These are phyloP conservation scores for Yamadazyma atlantica DNA, from an alignment of 1,139 yeast genomes.

Conservation along the genomic window DNA sequence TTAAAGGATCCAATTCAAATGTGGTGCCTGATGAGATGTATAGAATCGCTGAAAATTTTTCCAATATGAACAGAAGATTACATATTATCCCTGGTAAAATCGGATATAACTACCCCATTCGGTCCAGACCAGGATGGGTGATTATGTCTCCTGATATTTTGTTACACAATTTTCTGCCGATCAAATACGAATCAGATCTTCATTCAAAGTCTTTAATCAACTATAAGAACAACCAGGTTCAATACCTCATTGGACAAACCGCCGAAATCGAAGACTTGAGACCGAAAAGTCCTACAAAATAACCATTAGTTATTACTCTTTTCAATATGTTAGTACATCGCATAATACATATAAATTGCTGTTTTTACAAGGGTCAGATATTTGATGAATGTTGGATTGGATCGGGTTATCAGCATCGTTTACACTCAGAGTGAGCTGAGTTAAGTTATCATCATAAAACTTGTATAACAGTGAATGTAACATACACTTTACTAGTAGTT, in stretches of 20 bases:
- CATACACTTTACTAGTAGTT: slow-evolving; percentile 2
- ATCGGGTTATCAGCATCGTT: slow-evolving; percentile 50
- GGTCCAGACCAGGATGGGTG: slow-evolving; percentile 87
- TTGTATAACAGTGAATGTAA: too few relatives aligned
- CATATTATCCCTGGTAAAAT: slow-evolving; percentile 78
- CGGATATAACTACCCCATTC: slow-evolving; percentile 63
- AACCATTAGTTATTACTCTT: background rate
- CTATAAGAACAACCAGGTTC: slow-evolving; percentile 28
- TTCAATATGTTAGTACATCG: slow-evolving; percentile 1
- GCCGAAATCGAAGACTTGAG: slow-evolving; percentile 75
- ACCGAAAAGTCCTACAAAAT: slow-evolving; percentile 68
- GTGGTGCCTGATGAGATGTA: slow-evolving; percentile 76
- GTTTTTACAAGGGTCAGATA: slow-evolving; percentile 18
- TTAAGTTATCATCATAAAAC: slow-evolving; percentile 51
- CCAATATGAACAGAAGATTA: slow-evolving; percentile 75
- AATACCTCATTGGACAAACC: slow-evolving; percentile 59
- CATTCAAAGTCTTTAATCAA: slow-evolving; percentile 31
- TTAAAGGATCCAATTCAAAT: slow-evolving; percentile 15
- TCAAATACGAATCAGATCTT: slow-evolving; percentile 33
- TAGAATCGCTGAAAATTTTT: slow-evolving; percentile 84
- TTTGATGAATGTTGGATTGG: slow-evolving; percentile 50
- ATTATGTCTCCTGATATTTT: slow-evolving; percentile 81
- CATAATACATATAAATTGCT: background rate
- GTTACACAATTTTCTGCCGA: slow-evolving; percentile 60
- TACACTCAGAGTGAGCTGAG: slow-evolving; percentile 58